Base-by-base conservation (phyloP, 345 rosid genomes). In the Citrus unshiu region DNA sequence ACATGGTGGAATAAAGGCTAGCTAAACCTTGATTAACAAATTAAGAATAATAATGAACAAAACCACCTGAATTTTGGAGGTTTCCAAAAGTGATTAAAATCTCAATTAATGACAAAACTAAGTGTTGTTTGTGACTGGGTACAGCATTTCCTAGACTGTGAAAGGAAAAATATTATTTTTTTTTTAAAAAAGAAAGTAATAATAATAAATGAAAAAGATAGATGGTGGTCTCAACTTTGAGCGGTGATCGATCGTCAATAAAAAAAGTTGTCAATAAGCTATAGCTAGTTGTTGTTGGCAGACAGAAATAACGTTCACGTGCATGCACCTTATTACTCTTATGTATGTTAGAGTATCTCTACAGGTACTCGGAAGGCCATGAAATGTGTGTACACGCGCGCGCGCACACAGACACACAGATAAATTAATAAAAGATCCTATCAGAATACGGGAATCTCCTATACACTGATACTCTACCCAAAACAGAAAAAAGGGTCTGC, bases 231-330 rank as follows among this genome's bases (percentile, higher is more conserved):
- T 57, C 46, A 72, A 72, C 21, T 19, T 2, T 32, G 18, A 59
- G 39, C 62, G 60, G 75, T 66, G 46, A 46, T 59, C 43, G 29
- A 7, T 39, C 25, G 9, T 46, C 51, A 46, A 46, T 46, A 1
- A 46, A 13, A 46, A 40, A 13, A 12, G 14, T 46, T 46, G 37
- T 30, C 58, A 54, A 54, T 54, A 54, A 54, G 58, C 58, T 32
- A 46, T 46, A 46, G 51, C 51, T 12, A 35, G 4, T 18, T 2
- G 4, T 56, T 34, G 62, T 66, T 70, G 68, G 30, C 51, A 13
- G 65, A 49, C 75, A 22, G 76, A 76, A 70, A 37, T 39, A 70
- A 63, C 64, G 18, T 29, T 63, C 83, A 76, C 83, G 72, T 81
- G 83, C 72, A 39, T 14, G 77, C 37, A 63, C 70, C 66, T 2